Evolutionary conservation across 352 stramenopile species (phyloP), one percentile per base, ranked within the genome.

Genomic region (Pythium sp.): DNA sequence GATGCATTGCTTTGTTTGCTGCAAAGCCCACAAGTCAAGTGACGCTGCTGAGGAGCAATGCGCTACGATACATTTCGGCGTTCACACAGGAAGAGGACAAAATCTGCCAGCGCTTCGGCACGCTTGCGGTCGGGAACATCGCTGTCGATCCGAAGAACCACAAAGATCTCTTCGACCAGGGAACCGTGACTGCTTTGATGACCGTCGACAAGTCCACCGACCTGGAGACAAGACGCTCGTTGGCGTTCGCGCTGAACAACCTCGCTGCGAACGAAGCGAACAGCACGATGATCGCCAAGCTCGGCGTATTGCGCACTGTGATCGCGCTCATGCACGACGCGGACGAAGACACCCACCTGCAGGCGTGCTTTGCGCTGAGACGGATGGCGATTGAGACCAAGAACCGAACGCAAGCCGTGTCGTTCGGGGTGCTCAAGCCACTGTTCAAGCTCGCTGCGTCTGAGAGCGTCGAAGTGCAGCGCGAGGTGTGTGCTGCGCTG

Each of bases 161-260:
- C 78, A 83, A 89, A 30, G 86, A 98, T 43, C 76, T 99, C 32
- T 98, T 99, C 68, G 87, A 98, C 65, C 78, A 96, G 62, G 93
- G 93, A 3, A 84, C 87, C 0, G 84, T 99, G 56, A 85, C 93
- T 4, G 88, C 90, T 18, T 81, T 99, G 22, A 82, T 99, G 77
- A 84, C 77, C 3, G 81, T 97, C n/a, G 82, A 92, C 14, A 84
- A 91, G 53, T 88, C 86, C 15, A 83, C 67, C 3, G 87, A 98
- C 64, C 59, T 98, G 32, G 92, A 98, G 71, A 98, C 96, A 24
- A 82, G 94, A 5, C 90, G 96, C 5, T 87, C 91, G 24, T 79
- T 98, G 6, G 92, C 95, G 18, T 99, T 99, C 78, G 93, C 94
- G 36, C 82, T 99, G 32, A 98, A 98, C 68, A 98, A 98, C 79